Base-by-base conservation (phyloP, 768 basidiomycete genomes). In the Neoboletus magnificus region DNA sequence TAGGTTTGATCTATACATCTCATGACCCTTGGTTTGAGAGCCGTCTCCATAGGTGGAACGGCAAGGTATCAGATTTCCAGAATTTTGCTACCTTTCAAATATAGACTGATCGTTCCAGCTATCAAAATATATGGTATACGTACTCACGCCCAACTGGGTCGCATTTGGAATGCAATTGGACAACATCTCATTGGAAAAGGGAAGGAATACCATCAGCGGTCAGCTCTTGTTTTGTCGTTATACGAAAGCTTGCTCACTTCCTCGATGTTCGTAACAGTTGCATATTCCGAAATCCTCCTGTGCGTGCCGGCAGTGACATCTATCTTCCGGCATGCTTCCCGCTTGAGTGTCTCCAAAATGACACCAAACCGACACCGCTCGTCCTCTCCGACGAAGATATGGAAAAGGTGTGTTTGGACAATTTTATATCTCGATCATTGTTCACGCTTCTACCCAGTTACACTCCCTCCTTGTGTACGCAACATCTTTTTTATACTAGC, bases 391-490 rank as follows among this genome's bases (percentile, higher is more conserved):
- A 74, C 8, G 74, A 82, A 32, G 77, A 81, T 42, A 70, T 72
- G 41, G 76, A 78, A 54, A 76, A 82, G 74, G 82, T 83, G 10
- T 8, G 59, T 56, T 41, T 27, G 2, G 5, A 30, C 12, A 11
- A 12, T 29, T 18, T 23, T 2, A 22, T 36, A 40, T 45, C 10
- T 30, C 7, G 18, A 8, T 40, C 8, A 23, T 45, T 41, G 18
- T 43, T 61, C 15, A 37, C 35, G 33, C 23, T 2, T 29, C 22
- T 50, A 18, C 45, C 10, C 12, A 85, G 82, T 71, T 86, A 8
- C 84, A 86, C 59, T 74, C 79, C 2, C 74, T 85, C 23, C 74
- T 86, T 18, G 77, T 83, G 83, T 86, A 64, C 52, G 82, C 66
- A 37, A 18, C 27, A 46, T 16, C 12, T 13, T 12, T 27, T 18